Base-by-base conservation (phyloP, 192 early-diverging fungal genomes). In the Kappamyces sp. region DNA sequence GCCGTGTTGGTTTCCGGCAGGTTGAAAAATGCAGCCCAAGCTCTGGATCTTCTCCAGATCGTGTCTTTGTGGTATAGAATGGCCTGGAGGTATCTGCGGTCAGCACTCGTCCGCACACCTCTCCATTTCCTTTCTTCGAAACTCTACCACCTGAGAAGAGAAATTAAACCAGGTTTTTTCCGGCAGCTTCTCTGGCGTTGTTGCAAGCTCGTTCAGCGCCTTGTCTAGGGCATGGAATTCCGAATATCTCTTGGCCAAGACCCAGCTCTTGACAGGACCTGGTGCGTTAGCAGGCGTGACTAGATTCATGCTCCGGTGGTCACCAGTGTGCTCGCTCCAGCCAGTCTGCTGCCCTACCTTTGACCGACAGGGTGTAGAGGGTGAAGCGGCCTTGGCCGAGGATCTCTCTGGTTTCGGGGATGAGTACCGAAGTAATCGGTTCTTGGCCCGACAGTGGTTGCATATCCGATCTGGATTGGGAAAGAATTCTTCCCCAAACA, bases 141-240 rank as follows among this genome's bases (percentile, higher is more conserved):
- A 36, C 12, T 53, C 41, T 4, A 53, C 31, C 23, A 53, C 38
- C 38, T 53, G 38, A 40, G 51, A 10, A 33, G 51, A 53, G 41
- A 53, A 53, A 59, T 36, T 7, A 40, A 40, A 33, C 43, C 46
- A 47, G 10, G 38, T 32, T 33, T 59, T 59, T 23, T 4, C n/a
- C 4, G 57, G 57, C 8, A 59, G 38, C 49, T 35, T 33, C 35
- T 33, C 32, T 13, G 43, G 43, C 10, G 38, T 40, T n/a, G 43
- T 15, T 15, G 42, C 34, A 12, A 59, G 37, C 7, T n/a, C 38
- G 2, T 33, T 34, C 3, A 59, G 13, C 10, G 38, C n/a, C 43
- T 59, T 59, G 33, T 59, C 42, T 5, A 59, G 33, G 3, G 46
- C 35, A 34, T 47, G 31, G 38, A 59, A 59, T 23, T 59, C 57